Conservation (phyloP, 1,284 basidiomycete genomes). For the Sanghuangporus sanghuang region DNA sequence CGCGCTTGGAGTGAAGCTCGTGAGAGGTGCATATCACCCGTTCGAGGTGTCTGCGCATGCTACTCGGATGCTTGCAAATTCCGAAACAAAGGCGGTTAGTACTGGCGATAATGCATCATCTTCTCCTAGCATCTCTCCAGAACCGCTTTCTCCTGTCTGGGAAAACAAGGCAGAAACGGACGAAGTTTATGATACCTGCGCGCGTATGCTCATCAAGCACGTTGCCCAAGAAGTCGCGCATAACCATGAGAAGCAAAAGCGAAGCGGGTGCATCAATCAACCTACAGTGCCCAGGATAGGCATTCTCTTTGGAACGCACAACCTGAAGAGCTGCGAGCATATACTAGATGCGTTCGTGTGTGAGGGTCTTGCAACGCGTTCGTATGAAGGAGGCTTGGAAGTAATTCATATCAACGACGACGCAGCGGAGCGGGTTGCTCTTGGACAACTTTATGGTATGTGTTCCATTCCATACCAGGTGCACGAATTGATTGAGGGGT, state of each 20-base stretch:
- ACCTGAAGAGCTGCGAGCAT: slow-evolving; percentile 59
- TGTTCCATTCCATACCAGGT: background rate
- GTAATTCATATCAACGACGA: slow-evolving; percentile 40
- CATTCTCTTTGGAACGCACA: slow-evolving; percentile 86
- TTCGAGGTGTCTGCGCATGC: slow-evolving; percentile 59
- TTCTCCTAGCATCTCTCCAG: slow-evolving; percentile 47
- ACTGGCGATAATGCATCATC: background rate
- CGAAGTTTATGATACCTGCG: slow-evolving; percentile 69
- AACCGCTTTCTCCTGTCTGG: slow-evolving; percentile 63
- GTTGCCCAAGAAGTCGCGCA: slow-evolving; percentile 38
- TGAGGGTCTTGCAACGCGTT: slow-evolving; percentile 46
- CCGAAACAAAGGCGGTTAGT: background rate
- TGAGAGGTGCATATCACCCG: slow-evolving; percentile 90
- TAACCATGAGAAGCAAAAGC: background rate
- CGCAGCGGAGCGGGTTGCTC: slow-evolving; percentile 63
- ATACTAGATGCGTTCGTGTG: slow-evolving; percentile 59
- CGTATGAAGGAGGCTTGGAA: slow-evolving; percentile 19
- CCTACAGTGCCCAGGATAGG: slow-evolving; percentile 43
- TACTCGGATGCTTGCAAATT: background rate
- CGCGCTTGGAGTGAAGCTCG: slow-evolving; percentile 91
- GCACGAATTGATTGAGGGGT: background rate
- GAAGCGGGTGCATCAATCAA: background rate
- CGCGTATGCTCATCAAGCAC: slow-evolving; percentile 53
- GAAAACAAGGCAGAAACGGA: slow-evolving; percentile 72
- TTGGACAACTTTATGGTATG: slow-evolving; percentile 62